Conservation (phyloP, 2,329 filamentous ascomycete genomes). For the Dactylellina drechsleri region DNA sequence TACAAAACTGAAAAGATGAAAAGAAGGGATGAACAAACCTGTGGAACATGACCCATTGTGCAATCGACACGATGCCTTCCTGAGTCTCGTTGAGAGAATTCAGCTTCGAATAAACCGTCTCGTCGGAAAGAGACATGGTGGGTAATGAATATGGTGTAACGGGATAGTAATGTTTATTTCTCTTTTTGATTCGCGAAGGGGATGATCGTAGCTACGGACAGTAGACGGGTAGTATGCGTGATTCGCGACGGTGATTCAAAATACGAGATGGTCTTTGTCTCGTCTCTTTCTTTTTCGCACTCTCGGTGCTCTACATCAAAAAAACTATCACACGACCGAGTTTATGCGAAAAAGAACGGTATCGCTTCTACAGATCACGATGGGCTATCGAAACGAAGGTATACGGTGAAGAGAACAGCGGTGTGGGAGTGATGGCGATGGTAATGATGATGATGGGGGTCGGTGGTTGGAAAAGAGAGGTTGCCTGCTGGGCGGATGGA, state of each 20-base stretch:
- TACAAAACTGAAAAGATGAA: background rate
- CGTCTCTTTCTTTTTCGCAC: background rate
- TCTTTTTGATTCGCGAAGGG: background rate
- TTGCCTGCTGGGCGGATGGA: conserved; percentile 26
- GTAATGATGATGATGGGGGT: conserved; percentile 1
- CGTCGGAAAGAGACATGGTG: conserved; percentile 91
- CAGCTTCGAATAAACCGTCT: conserved; percentile 92
- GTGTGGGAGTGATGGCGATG: conserved; percentile 3
- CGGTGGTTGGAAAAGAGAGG: conserved; percentile 10
- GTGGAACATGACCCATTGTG: conserved; percentile 99
- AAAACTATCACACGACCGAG: conserved; percentile 36
- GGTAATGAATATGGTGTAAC: background rate
- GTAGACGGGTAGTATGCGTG: too few relatives aligned
- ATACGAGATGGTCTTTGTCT: background rate
- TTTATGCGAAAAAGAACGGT: conserved; percentile 19
- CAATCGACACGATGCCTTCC: conserved; percentile 93
- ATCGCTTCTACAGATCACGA: conserved; percentile 27
- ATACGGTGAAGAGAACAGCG: background rate
- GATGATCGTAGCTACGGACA: background rate
- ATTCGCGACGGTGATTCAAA: background rate
- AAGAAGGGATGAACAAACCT: conserved; percentile 69
- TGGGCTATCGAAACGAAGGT: background rate
- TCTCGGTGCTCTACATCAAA: conserved; percentile 26
- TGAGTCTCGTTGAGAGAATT: conserved; percentile 96
- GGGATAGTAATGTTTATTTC: background rate